Evolutionary conservation across 768 basidiomycete species (phyloP).

Genomic region (Amyloporia xantha): DNA sequence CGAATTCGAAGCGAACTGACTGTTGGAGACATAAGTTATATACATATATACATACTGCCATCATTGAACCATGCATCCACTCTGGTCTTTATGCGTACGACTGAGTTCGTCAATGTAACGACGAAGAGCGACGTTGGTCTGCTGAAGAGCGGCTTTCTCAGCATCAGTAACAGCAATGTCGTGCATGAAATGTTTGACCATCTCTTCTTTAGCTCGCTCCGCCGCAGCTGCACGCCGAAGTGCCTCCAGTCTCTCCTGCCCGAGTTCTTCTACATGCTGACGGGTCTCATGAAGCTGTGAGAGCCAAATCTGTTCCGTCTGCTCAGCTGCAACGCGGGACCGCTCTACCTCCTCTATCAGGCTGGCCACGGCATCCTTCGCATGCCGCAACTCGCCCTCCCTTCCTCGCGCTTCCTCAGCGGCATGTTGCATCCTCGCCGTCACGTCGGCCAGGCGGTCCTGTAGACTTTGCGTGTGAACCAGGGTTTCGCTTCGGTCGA

Average conservation of each 20-base stretch:
- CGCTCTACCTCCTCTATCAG: background rate
- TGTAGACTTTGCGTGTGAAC: background rate
- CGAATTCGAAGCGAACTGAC: too few relatives aligned
- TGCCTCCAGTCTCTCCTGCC: background rate
- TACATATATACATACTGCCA: too few relatives aligned
- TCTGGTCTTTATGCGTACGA: too few relatives aligned
- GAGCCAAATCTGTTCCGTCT: background rate
- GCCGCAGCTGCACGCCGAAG: background rate
- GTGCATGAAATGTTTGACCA: background rate
- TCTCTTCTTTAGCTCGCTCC: background rate
- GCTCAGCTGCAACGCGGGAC: background rate
- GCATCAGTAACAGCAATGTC: background rate
- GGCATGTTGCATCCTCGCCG: background rate
- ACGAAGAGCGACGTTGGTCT: background rate
- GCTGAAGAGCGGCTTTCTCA: background rate
- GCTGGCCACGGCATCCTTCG: background rate
- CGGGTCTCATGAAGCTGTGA: background rate
- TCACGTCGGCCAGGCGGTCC: background rate
- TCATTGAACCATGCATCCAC: too few relatives aligned
- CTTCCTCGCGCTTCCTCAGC: constrained; percentile 1
- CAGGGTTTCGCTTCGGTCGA: background rate
- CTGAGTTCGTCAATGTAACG: background rate
- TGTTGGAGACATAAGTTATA: too few relatives aligned
- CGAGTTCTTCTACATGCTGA: background rate
- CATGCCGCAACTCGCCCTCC: background rate